These are phyloP conservation scores for Plasmodium vinckei DNA, from an alignment of 169 alveolate species.

Conservation along the genomic window DNA sequence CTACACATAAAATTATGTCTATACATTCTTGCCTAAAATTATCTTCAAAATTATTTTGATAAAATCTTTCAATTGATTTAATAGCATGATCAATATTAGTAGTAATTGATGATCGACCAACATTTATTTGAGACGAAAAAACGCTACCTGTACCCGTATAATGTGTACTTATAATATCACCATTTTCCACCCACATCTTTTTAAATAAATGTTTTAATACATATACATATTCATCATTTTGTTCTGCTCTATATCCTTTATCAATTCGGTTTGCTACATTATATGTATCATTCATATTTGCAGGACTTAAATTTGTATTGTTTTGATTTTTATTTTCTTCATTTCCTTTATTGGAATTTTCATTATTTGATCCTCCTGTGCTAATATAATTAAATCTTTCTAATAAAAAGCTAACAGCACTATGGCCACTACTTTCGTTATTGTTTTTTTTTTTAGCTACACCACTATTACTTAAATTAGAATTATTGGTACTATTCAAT, in stretches of 20 bases:
- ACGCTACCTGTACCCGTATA: constrained; percentile 96
- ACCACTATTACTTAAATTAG: not conserved
- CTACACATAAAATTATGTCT: constrained; percentile 86
- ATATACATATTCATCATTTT: constrained; percentile 40
- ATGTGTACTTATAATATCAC: constrained; percentile 92
- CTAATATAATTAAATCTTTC: constrained; percentile 8
- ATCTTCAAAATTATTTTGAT: constrained; percentile 90
- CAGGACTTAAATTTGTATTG: no score
- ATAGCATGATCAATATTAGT: constrained; percentile 91
- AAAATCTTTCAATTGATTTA: constrained; percentile 88
- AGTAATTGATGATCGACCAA: constrained; percentile 89
- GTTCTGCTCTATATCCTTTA: constrained; percentile 18
- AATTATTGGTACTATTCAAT: not conserved
- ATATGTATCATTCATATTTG: no score
- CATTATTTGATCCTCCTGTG: constrained; percentile 4
- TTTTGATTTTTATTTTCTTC: constrained; percentile 6
- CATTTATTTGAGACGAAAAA: constrained; percentile 92
- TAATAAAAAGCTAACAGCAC: not conserved
- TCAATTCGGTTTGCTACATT: no score
- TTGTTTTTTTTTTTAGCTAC: not conserved
- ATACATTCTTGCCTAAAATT: constrained; percentile 90
- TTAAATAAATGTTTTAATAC: constrained; percentile 85
- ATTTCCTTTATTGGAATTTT: not conserved
- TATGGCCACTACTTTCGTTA: not conserved
- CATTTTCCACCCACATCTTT: constrained; percentile 94